Evolutionary conservation across 768 basidiomycete species (phyloP).

Genomic region (Boletus sensibilis): DNA sequence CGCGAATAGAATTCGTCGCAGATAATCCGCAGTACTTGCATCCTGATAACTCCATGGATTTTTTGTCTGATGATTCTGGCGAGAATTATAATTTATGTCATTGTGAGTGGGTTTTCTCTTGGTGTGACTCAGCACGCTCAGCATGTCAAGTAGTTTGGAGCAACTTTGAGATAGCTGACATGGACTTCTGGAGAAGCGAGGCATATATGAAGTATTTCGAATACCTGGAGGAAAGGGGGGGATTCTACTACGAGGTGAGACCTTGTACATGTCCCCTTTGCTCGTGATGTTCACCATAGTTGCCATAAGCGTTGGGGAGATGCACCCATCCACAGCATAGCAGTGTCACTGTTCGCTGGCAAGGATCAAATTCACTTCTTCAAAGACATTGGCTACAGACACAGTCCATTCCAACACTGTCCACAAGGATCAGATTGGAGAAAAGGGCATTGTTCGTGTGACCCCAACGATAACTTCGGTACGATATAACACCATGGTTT

Average conservation of each 20-base stretch:
- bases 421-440: constrained; percentile 72
- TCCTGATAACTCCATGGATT: constrained; percentile 58
- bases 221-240: constrained; percentile 73
- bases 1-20: constrained; percentile 51
- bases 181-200: constrained; percentile 82
- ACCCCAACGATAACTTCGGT: constrained; percentile 73
- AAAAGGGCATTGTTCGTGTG: constrained; percentile 86
- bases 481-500: constrained; percentile 20
- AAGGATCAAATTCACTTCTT: constrained; percentile 95
- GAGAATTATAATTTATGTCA: constrained; percentile 65
- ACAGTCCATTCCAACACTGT: constrained; percentile 94
- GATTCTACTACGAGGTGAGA: constrained; percentile 83
- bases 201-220: constrained; percentile 84
- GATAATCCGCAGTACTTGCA: constrained; percentile 55
- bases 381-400: constrained; percentile 89
- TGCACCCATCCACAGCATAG: constrained; percentile 90
- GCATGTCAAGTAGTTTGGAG: constrained; percentile 65
- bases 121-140: background rate
- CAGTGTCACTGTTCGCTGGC: constrained; percentile 82
- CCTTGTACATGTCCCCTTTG: background rate
- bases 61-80: constrained; percentile 66
- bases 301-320: constrained; percentile 81
- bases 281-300: constrained; percentile 4
- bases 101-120: constrained; percentile 38
- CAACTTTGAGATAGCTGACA: constrained; percentile 88